Evolutionary conservation across 164 flowering plant genomes (phyloP).

Genomic region (Vitis labrusca): DNA sequence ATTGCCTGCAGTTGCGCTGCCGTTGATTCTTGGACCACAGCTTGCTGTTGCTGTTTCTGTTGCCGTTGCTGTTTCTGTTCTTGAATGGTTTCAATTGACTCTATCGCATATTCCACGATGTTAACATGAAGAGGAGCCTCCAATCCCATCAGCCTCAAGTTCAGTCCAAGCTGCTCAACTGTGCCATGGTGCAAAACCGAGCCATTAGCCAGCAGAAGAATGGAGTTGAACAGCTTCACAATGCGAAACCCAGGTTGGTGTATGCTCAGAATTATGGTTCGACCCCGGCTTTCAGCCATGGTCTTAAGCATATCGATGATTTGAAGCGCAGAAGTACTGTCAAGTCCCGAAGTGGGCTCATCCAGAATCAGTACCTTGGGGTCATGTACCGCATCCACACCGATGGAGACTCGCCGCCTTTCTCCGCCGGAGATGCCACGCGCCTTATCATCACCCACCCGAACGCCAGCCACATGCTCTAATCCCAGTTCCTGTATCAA

Average conservation of each 20-base stretch:
- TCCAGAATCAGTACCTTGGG: slow-evolving; percentile 83
- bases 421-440: slow-evolving; percentile 98
- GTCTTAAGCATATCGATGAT: slow-evolving; percentile 79
- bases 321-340: slow-evolving; percentile 85
- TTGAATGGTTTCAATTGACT: slow-evolving; percentile 61
- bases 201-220: slow-evolving; percentile 75
- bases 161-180: slow-evolving; percentile 53
- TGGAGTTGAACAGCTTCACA: slow-evolving; percentile 69
- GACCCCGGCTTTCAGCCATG: slow-evolving; percentile 78
- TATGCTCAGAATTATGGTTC: slow-evolving; percentile 79
- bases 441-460: slow-evolving; percentile 68
- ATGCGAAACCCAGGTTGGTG: slow-evolving; percentile 95
- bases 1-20: neutral
- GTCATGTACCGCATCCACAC: slow-evolving; percentile 86
- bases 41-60: neutral
- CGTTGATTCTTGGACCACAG: neutral
- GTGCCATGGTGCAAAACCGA: slow-evolving; percentile 80
- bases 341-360: slow-evolving; percentile 96
- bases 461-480: slow-evolving; percentile 49
- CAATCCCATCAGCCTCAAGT: slow-evolving; percentile 47
- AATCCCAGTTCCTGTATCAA: slow-evolving; percentile 74
- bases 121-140: slow-evolving; percentile 72
- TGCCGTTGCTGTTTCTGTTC: slow-evolving; percentile 11
- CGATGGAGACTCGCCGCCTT: slow-evolving; percentile 85
- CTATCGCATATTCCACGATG: slow-evolving; percentile 82